Percentiles rank a stretch among this genome's conserved stretches.
phyloP scores from a whole-genome alignment of 768 basidiomycete species.

The Royoungia palumana region DNA sequence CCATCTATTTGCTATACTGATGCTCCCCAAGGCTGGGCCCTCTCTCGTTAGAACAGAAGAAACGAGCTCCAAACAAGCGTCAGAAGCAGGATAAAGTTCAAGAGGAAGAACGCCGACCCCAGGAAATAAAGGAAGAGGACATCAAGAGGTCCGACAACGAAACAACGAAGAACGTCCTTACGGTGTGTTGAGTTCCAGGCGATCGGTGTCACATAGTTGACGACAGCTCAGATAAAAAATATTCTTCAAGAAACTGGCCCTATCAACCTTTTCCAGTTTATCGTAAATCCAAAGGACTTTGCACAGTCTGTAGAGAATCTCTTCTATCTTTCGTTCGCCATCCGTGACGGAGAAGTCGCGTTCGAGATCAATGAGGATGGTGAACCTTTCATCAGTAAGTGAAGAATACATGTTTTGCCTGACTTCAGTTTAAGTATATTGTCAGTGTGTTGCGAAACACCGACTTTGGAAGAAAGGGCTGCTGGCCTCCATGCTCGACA shows the following conservation, averaged over 20 bases:
- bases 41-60: conserved; percentile 81
- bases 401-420: not conserved
- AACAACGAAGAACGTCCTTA: conserved; percentile 80
- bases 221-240: conserved; percentile 49
- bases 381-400: conserved; percentile 73
- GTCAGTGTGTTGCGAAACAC: conserved; percentile 61
- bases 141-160: conserved; percentile 83
- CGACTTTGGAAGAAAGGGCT: conserved; percentile 59
- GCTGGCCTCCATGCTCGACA: conserved; percentile 72
- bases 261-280: conserved; percentile 81
- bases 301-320: conserved; percentile 95
- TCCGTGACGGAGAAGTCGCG: conserved; percentile 79
- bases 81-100: conserved; percentile 70
- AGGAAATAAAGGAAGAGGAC: conserved; percentile 80
- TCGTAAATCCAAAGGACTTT: conserved; percentile 88
- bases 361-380: conserved; percentile 65
- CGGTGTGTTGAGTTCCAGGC: conserved; percentile 43
- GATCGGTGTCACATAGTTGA: conserved; percentile 1
- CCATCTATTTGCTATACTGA: conserved; percentile 10
- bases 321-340: conserved; percentile 92
- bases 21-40: conserved; percentile 78
- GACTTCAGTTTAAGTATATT: not conserved
- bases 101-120: conserved; percentile 65
- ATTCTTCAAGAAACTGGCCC: conserved; percentile 48
- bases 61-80: conserved; percentile 56